Percentiles rank a stretch among this genome's conserved stretches.
phyloP scores from a whole-genome alignment of 2,329 filamentous ascomycete genomes.

The Sclerotiophoma versabilis region DNA sequence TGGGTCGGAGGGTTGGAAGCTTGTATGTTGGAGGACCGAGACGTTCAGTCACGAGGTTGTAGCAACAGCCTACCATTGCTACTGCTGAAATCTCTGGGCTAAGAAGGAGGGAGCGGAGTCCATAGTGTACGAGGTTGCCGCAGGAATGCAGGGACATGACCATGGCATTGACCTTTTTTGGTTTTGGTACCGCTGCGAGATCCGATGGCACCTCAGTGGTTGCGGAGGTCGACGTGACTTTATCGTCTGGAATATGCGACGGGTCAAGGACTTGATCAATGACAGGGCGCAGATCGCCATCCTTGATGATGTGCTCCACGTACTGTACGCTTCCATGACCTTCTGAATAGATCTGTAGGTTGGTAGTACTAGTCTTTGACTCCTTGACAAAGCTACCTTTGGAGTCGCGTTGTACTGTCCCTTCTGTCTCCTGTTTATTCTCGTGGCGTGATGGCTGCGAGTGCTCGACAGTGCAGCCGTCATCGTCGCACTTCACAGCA shows the following conservation, averaged over 20 bases:
- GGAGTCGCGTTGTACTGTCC: conserved; percentile 5
- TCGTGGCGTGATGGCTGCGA: neutral
- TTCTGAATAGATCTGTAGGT: conserved; percentile 57
- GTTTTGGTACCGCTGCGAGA: conserved; percentile 39
- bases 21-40: conserved; percentile 89
- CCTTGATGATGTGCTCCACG: conserved; percentile 75
- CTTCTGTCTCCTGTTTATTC: neutral
- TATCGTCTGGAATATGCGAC: conserved; percentile 32
- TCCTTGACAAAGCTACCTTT: conserved; percentile 11
- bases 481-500: conserved; percentile 17
- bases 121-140: conserved; percentile 95
- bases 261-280: conserved; percentile 66
- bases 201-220: conserved; percentile 32
- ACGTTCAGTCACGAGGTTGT: conserved; percentile 92
- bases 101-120: conserved; percentile 81
- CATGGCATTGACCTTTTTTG: conserved; percentile 65
- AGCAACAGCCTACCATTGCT: conserved; percentile 96
- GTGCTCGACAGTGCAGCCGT: conserved; percentile 20
- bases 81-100: conserved; percentile 88
- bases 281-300: conserved; percentile 73
- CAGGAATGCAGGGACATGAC: conserved; percentile 96
- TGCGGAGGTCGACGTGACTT: conserved; percentile 34
- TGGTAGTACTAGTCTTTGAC: conserved; percentile 36
- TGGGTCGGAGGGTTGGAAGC: conserved; percentile 76
- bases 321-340: conserved; percentile 78